Evolutionary conservation across 768 basidiomycete genomes (phyloP).

Genomic region (Pisolithus marmoratus): DNA sequence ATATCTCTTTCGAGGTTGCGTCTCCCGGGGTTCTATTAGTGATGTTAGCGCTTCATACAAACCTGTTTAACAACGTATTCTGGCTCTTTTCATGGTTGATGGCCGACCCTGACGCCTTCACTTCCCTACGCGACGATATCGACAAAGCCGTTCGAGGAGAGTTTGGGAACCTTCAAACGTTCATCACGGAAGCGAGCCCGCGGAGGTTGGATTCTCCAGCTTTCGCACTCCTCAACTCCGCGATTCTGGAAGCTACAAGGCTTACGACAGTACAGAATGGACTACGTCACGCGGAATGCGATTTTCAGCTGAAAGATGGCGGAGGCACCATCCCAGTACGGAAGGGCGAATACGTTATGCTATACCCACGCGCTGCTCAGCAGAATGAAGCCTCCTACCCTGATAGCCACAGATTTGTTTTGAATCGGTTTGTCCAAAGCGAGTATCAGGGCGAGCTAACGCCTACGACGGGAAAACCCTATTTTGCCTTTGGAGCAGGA

Average conservation of each 20-base stretch:
- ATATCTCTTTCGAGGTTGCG: constrained; percentile 12
- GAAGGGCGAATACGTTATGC: constrained; percentile 17
- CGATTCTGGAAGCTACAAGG: constrained; percentile 24
- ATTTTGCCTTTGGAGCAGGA: constrained; percentile 15
- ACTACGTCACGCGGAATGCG: constrained; percentile 11
- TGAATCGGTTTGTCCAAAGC: constrained; percentile 16
- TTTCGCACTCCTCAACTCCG: constrained; percentile 18
- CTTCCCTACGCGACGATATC: constrained; percentile 41
- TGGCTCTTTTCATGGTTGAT: constrained; percentile 30
- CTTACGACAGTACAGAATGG: constrained; percentile 14
- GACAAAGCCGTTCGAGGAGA: constrained; percentile 23
- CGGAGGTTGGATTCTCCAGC: constrained; percentile 12
- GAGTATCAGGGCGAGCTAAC: constrained; percentile 10
- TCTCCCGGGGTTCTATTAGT: constrained; percentile 17
- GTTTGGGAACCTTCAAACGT: constrained; percentile 8
- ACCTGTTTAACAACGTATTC: constrained; percentile 14
- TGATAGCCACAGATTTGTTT: constrained; percentile 10
- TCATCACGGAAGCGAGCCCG: constrained; percentile 9
- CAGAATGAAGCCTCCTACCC: constrained; percentile 12
- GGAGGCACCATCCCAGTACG: constrained; percentile 10
- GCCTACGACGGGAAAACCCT: constrained; percentile 9
- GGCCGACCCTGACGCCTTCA: constrained; percentile 36
- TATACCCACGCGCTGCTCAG: constrained; percentile 15
- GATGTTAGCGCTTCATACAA: constrained; percentile 18
- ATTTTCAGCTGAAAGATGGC: constrained; percentile 12